Conservation (phyloP, 176 grass and related monocot species). For the Stipa capillata region DNA sequence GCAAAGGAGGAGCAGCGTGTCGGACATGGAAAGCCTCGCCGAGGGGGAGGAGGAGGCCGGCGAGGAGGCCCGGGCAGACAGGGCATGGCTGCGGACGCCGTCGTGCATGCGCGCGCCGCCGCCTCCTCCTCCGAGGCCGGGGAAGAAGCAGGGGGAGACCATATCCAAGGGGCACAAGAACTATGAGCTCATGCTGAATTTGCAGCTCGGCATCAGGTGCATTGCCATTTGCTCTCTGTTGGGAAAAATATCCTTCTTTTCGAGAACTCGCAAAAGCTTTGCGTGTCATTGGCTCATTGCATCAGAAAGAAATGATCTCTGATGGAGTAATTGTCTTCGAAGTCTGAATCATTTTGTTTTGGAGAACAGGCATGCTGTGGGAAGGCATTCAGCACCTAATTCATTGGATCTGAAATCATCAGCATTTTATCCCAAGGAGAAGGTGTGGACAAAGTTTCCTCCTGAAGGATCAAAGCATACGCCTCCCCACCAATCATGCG, state of each 20-base stretch:
- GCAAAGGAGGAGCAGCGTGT: constrained; percentile 37
- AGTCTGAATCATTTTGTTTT: not conserved
- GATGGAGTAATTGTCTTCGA: not conserved
- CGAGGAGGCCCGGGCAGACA: not conserved
- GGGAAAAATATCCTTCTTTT: too few species aligned
- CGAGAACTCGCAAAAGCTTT: too few species aligned
- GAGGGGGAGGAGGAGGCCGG: constrained; percentile 1
- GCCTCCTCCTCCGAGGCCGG: too few species aligned
- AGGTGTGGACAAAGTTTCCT: constrained; percentile 85
- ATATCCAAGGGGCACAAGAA: constrained; percentile 90
- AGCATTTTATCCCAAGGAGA: constrained; percentile 85
- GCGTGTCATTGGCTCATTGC: too few species aligned
- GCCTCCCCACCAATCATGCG: constrained; percentile 70
- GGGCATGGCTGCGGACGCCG: not conserved
- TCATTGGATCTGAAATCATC: constrained; percentile 68
- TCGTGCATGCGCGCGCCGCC: constrained; percentile 7
- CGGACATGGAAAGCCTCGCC: constrained; percentile 7
- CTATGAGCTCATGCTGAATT: constrained; percentile 92
- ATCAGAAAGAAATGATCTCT: not conserved
- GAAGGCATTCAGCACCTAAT: constrained; percentile 44
- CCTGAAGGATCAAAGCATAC: constrained; percentile 78
- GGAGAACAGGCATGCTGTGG: constrained; percentile 61
- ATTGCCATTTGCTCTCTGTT: not conserved
- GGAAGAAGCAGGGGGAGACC: constrained; percentile 75
- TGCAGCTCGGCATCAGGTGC: constrained; percentile 86